A percentile compares a stretch with the other conserved stretches of the same genome.
phyloP scores from a whole-genome alignment of 108 stramenopile genomes.

The Licmophora abbreviata region DNA sequence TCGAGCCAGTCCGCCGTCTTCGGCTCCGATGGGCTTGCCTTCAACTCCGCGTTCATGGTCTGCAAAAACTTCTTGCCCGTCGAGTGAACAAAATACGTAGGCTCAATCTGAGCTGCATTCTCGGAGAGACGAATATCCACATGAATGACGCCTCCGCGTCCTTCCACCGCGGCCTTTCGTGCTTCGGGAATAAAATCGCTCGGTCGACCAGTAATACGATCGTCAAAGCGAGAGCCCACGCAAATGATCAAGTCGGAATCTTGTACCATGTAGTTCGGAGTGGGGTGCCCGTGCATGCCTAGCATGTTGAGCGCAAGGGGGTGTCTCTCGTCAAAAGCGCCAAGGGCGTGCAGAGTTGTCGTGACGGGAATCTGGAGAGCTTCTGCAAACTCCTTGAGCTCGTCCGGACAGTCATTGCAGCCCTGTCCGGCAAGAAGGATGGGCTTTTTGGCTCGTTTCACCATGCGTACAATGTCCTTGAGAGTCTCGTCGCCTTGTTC shows the following conservation, averaged over 20 bases:
- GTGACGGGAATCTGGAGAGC: constrained; percentile 83
- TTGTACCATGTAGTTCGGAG: constrained; percentile 86
- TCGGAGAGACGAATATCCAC: constrained; percentile 78
- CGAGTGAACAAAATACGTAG: constrained; percentile 79
- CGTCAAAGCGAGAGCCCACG: constrained; percentile 86
- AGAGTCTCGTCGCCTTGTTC: constrained; percentile 33
- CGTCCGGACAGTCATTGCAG: constrained; percentile 69
- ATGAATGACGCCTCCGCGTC: constrained; percentile 84
- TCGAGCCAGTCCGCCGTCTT: constrained; percentile 63
- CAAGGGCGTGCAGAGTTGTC: constrained; percentile 81
- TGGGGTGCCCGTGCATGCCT: constrained; percentile 89
- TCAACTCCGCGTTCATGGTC: constrained; percentile 54
- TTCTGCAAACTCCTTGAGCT: constrained; percentile 78
- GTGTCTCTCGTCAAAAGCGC: constrained; percentile 79
- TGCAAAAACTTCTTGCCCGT: constrained; percentile 73
- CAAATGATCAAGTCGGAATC: constrained; percentile 81
- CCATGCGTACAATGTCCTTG: constrained; percentile 58
- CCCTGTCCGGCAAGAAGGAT: constrained; percentile 89
- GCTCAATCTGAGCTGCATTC: constrained; percentile 71
- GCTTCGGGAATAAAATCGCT: constrained; percentile 78
- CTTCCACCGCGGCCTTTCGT: constrained; percentile 67
- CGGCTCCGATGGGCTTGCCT: constrained; percentile 17
- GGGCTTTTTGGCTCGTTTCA: constrained; percentile 76
- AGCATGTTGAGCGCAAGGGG: constrained; percentile 83
- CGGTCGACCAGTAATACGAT: constrained; percentile 83